Evolutionary conservation across 1,139 yeast species (phyloP).

Genomic region (Blastobotrys apis): DNA sequence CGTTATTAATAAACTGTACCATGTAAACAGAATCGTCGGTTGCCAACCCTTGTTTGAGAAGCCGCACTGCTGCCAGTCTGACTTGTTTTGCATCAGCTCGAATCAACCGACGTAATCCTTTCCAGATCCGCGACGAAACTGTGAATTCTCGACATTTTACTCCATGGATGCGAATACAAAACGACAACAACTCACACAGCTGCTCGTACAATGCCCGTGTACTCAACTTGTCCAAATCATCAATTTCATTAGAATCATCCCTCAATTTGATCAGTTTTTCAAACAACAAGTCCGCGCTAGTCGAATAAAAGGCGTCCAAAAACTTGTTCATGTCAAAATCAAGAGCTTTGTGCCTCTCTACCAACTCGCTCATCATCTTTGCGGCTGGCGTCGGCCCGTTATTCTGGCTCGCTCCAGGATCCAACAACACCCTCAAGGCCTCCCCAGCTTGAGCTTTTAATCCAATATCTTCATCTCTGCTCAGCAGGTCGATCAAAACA

Average conservation of each 20-base stretch:
- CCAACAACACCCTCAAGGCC: slow-evolving; percentile 59
- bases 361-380: not conserved
- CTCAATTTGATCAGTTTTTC: slow-evolving; percentile 1
- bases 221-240: slow-evolving; percentile 9
- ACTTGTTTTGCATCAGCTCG: slow-evolving; percentile 42
- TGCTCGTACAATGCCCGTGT: slow-evolving; percentile 53
- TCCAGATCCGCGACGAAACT: slow-evolving; percentile 50
- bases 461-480: slow-evolving; percentile 65
- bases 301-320: slow-evolving; percentile 6
- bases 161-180: slow-evolving; percentile 60
- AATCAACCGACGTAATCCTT: slow-evolving; percentile 49
- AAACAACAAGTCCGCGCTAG: slow-evolving; percentile 1
- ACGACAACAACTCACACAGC: slow-evolving; percentile 63
- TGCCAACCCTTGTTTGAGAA: slow-evolving; percentile 27
- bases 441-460: slow-evolving; percentile 78
- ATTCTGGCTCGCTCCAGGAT: slow-evolving; percentile 5
- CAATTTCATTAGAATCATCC: not conserved
- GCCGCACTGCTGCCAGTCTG: slow-evolving; percentile 51
- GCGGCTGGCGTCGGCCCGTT: slow-evolving; percentile 8
- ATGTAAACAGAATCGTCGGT: slow-evolving; percentile 55
- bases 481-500: slow-evolving; percentile 57
- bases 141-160: slow-evolving; percentile 56
- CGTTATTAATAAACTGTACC: slow-evolving; percentile 51
- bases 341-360: not conserved
- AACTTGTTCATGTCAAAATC: slow-evolving; percentile 4